These are phyloP conservation scores for Podaxis mareebaensis DNA, from an alignment of 768 basidiomycete species.

Conservation along the genomic window DNA sequence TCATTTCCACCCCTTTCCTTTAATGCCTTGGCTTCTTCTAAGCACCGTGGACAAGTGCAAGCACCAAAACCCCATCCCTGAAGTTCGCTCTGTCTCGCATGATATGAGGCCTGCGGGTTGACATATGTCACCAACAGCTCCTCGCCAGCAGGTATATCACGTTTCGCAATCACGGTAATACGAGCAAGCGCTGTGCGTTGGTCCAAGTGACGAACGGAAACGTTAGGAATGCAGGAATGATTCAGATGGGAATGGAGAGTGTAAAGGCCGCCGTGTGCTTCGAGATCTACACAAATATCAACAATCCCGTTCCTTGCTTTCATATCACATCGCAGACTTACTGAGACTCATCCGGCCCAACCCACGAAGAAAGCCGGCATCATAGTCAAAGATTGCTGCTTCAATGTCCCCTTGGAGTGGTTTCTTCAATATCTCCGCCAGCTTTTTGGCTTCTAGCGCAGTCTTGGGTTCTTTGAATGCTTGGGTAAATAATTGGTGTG, in stretches of 20 bases:
- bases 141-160: constrained; percentile 64
- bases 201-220: constrained; percentile 77
- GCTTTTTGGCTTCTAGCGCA: constrained; percentile 53
- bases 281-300: constrained; percentile 53
- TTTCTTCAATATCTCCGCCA: constrained; percentile 56
- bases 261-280: constrained; percentile 86
- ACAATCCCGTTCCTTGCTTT: constrained; percentile 11
- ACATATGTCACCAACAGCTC: constrained; percentile 83
- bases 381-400: constrained; percentile 69
- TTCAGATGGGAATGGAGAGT: constrained; percentile 24
- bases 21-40: constrained; percentile 51
- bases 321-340: constrained; percentile 36
- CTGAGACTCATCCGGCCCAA: constrained; percentile 82
- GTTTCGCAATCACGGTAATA: constrained; percentile 72
- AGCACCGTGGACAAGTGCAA: constrained; percentile 71
- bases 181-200: constrained; percentile 67
- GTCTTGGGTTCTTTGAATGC: constrained; percentile 64
- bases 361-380: constrained; percentile 64
- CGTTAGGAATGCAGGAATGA: constrained; percentile 68
- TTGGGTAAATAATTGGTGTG: constrained; percentile 53
- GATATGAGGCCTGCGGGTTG: constrained; percentile 55
- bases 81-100: constrained; percentile 51
- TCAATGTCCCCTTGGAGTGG: constrained; percentile 47
- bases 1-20: constrained; percentile 23
- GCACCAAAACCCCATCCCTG: constrained; percentile 75